Base-by-base conservation (phyloP, 331 rosid genomes). In the Phaseolus coccineus region DNA sequence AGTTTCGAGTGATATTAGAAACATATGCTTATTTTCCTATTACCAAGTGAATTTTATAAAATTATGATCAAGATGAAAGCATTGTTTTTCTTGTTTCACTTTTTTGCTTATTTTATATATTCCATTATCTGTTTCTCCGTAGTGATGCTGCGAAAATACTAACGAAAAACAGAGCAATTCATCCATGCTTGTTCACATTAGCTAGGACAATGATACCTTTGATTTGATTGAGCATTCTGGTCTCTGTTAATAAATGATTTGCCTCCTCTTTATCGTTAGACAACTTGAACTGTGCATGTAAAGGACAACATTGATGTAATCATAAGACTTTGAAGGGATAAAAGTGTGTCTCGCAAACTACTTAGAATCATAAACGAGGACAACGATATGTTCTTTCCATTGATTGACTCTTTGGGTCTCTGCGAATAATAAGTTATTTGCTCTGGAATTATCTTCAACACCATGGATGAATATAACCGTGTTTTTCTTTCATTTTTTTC, bases 141-240 rank as follows among this genome's bases (percentile, higher is more conserved):
- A 19, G 77, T 77, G 52, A 71, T 67, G 81, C 31, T 70, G 70
- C 13, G 57, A 83, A 80, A 62, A 52, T 37, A 14, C 56, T 51
- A 39, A 73, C 31, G 61, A 56, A 76, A 74, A 62, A 33, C 28
- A 5, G 72, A 44, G 67, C 24, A 72, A 56, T 64, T 51, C 76
- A 80, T 74, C 81, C 74, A 80, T 71, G 86, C 86, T 79, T 79
- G 69, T 82, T 74, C 75, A 51, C 39, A 40, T 59, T 25, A 78
- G 19, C 70, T 37, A 79, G 59, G 69, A 78, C 68, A 27, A 52
- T 27, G 56, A 37, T 66, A 9, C 46, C 67, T 35, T 50, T 58
- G 48, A 74, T 53, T 30, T 19, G 37, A 39, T 69, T 42, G 33
- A 67, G 33, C 50, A 22, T 58, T 78, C 55, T 51, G 25, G 55